phyloP scores from a whole-genome alignment of 192 early-diverging fungal genomes.

The Cetraspora pellucida region DNA sequence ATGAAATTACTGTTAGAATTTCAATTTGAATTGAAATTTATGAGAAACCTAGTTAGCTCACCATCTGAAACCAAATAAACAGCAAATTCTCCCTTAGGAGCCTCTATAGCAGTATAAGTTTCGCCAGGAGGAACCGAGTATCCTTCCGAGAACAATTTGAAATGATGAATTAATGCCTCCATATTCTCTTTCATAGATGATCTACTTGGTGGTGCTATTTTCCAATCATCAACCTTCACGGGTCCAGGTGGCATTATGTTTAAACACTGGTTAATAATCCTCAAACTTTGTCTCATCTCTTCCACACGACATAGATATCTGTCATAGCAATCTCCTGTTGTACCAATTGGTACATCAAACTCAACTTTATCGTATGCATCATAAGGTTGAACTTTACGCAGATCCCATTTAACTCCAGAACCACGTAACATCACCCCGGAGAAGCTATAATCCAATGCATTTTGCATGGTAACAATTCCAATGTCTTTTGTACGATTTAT shows the following conservation, averaged over 20 bases:
- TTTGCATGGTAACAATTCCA: constrained; percentile 82
- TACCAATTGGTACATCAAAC: constrained; percentile 96
- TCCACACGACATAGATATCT: constrained; percentile 96
- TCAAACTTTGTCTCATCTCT: constrained; percentile 96
- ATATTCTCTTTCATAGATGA: constrained; percentile 97
- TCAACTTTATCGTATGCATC: constrained; percentile 95
- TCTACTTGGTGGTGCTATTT: constrained; percentile 92
- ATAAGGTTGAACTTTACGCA: constrained; percentile 91
- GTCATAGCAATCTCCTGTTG: constrained; percentile 94
- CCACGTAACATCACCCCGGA: constrained; percentile 96
- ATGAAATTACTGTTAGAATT: constrained; percentile 42
- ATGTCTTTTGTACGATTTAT: constrained; percentile 83
- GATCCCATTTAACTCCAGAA: constrained; percentile 90
- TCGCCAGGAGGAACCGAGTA: constrained; percentile 96
- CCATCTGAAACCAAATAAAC: constrained; percentile 26
- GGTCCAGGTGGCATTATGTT: constrained; percentile 94
- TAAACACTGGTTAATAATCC: constrained; percentile 95
- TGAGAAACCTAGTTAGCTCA: background rate
- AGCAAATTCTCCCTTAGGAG: constrained; percentile 99
- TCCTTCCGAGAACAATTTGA: constrained; percentile 99
- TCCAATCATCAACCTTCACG: constrained; percentile 95
- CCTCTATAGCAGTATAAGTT: constrained; percentile 97
- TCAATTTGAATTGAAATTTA: background rate
- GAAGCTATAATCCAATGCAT: constrained; percentile 91
- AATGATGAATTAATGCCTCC: constrained; percentile 99